These are phyloP conservation scores for Phylloporus arenicola DNA, from an alignment of 768 basidiomycete species.

Conservation along the genomic window DNA sequence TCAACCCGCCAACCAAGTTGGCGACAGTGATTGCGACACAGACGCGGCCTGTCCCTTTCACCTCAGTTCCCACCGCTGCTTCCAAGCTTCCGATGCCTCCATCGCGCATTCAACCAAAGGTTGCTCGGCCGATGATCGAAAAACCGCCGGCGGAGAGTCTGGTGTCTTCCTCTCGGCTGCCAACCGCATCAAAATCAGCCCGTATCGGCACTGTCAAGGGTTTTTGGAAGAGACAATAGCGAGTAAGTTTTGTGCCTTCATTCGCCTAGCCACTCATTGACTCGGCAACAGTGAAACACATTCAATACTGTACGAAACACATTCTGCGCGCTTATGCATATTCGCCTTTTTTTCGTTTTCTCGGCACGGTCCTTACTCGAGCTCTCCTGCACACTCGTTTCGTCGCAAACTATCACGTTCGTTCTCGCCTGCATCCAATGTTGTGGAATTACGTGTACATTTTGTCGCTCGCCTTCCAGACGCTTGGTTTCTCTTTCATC, in stretches of 20 bases:
- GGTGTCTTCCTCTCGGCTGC: conserved; percentile 14
- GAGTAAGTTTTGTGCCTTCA: conserved; percentile 5
- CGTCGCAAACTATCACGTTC: conserved; percentile 6
- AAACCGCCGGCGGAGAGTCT: conserved; percentile 2
- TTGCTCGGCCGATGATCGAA: conserved; percentile 5
- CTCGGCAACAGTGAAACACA: background rate
- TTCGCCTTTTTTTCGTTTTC: background rate
- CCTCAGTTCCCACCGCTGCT: background rate
- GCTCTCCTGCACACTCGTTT: conserved; percentile 10
- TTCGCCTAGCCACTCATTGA: background rate
- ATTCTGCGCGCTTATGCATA: background rate
- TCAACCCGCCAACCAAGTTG: conserved; percentile 28
- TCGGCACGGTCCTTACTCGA: conserved; percentile 15
- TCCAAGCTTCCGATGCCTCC: conserved; percentile 23
- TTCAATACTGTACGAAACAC: too few species aligned
- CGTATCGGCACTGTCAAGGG: conserved; percentile 27
- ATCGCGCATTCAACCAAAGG: conserved; percentile 9
- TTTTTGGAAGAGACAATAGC: conserved; percentile 25
- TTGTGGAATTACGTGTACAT: conserved; percentile 34
- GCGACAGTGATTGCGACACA: conserved; percentile 26
- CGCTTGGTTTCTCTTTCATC: background rate
- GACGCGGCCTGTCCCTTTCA: conserved; percentile 4
- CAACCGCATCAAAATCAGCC: conserved; percentile 17
- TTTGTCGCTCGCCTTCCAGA: conserved; percentile 4
- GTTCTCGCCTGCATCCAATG: conserved; percentile 20